Percentiles rank a stretch among this genome's conserved stretches.
Conservation (phyloP, 169 alveolate genomes). For the Babesia sp. region DNA sequence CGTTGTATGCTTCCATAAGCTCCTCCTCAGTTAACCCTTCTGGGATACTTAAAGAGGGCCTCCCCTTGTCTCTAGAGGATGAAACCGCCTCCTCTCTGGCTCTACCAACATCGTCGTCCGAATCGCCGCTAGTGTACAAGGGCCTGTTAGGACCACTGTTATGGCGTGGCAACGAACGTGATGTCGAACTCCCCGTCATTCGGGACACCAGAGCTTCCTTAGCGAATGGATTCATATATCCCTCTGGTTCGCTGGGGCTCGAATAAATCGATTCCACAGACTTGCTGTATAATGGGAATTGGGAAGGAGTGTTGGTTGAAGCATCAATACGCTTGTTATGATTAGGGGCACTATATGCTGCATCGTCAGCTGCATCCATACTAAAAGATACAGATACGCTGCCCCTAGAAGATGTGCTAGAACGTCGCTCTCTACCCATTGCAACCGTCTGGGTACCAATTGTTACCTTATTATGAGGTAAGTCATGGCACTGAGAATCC, state of each 20-base stretch:
- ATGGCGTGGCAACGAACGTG: not conserved
- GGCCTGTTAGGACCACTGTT: not conserved
- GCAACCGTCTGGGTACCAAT: not conserved
- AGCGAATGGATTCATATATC: constrained; percentile 2
- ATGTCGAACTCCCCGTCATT: not conserved
- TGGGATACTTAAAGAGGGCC: constrained; percentile 6
- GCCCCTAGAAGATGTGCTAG: not conserved
- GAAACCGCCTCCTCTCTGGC: not conserved
- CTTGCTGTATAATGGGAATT: not conserved
- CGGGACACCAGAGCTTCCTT: constrained; percentile 24
- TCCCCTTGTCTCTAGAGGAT: too few relatives aligned
- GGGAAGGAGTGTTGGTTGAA: constrained; percentile 13
- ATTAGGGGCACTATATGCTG: too few relatives aligned
- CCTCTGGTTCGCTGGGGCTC: too few relatives aligned
- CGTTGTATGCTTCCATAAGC: constrained; percentile 61
- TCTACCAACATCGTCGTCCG: not conserved
- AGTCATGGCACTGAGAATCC: too few relatives aligned
- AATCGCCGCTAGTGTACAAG: not conserved
- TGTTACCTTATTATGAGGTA: not conserved
- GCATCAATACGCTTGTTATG: not conserved
- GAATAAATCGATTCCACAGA: not conserved
- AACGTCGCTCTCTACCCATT: not conserved
- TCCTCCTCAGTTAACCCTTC: constrained; percentile 29
- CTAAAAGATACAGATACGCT: not conserved
- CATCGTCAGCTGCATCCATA: not conserved